Base-by-base conservation (phyloP, 83 land plant genomes). In the Diphasiastrum complanatum region DNA sequence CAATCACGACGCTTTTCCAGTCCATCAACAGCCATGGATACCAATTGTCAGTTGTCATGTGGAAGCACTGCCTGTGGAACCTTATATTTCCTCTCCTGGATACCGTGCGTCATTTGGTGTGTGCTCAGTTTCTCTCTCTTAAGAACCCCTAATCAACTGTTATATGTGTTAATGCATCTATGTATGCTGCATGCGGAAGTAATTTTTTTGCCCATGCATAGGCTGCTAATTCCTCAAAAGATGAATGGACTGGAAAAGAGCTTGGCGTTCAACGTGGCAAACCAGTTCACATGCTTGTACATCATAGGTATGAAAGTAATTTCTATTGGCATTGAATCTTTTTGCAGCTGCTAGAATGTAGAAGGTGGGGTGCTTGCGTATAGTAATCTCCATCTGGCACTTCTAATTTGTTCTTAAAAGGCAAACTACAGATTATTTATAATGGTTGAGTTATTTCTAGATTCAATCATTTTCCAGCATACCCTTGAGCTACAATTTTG, bases 241-340 rank as follows among this genome's bases (percentile, higher is more conserved):
- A 93, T 79, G 92, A 93, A 64, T 89, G 87, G 88, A 84, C 83
- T 50, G 99, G 99, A 19, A 86, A 80, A 72, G 96, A 93, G 69
- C 78, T 93, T n/a, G 99, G 99, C 25, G 79, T 72, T 30, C 72
- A 85, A 20, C 91, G 95, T 45, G 99, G 99, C 49, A 93, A 93
- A 72, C 77, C 99, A 45, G 89, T 93, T 51, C 99, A 93, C 68
- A 93, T 93, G 99, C 99, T 93, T 57, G 83, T 93, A 34, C 99
- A 93, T 76, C 99, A 93, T 60, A 88, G 96, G 98, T 75, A 78
- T 25, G 24, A 1, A 11, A n/a, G n/a, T n/a, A 20, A 31, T 63
- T 14, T 38, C 77, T 40, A 32, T 11, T 70, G 27, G 1, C 45
- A 5, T 4, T 20, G 20, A 2, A 4, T 11, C 29, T 2, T n/a